A percentile compares a stretch with the other conserved stretches of the same genome.
Conservation (phyloP, 2,329 filamentous ascomycete genomes). For the Botrytis paeoniae region DNA sequence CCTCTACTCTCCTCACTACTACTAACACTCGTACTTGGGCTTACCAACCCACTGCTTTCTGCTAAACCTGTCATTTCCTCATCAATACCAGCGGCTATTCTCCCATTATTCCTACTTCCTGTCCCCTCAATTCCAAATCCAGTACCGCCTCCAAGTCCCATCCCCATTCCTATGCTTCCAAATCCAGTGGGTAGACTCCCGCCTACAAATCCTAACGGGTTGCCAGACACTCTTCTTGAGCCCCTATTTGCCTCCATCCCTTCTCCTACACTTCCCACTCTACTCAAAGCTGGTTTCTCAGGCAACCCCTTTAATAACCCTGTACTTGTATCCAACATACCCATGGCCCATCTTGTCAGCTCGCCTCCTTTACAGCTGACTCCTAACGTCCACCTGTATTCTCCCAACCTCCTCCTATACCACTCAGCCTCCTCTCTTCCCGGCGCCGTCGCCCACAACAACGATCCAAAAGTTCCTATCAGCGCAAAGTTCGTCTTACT, state of each 20-base stretch:
- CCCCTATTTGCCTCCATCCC: not conserved
- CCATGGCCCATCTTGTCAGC: slow-evolving; percentile 69
- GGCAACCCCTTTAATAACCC: slow-evolving; percentile 67
- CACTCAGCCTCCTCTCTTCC: slow-evolving; percentile 88
- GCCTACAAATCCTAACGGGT: slow-evolving; percentile 7
- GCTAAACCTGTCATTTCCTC: slow-evolving; percentile 27
- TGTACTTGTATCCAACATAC: slow-evolving; percentile 71
- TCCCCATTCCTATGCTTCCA: not conserved
- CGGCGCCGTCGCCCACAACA: slow-evolving; percentile 85
- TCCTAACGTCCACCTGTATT: slow-evolving; percentile 91
- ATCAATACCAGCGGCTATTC: slow-evolving; percentile 29
- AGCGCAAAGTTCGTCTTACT: slow-evolving; percentile 89
- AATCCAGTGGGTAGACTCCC: slow-evolving; percentile 5
- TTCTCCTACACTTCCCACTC: slow-evolving; percentile 41
- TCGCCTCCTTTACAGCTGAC: slow-evolving; percentile 67
- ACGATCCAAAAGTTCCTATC: slow-evolving; percentile 87
- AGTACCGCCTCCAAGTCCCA: slow-evolving; percentile 3
- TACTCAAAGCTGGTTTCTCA: slow-evolving; percentile 65
- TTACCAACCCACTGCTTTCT: slow-evolving; percentile 35
- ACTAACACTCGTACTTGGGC: slow-evolving; percentile 37
- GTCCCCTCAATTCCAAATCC: slow-evolving; percentile 15
- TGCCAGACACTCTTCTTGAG: not conserved
- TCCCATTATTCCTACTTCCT: not conserved
- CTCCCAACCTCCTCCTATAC: slow-evolving; percentile 78
- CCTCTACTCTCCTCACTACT: slow-evolving; percentile 29